These are phyloP conservation scores for Penicillium crustosum DNA, from an alignment of 2,329 filamentous ascomycete genomes.

Conservation along the genomic window DNA sequence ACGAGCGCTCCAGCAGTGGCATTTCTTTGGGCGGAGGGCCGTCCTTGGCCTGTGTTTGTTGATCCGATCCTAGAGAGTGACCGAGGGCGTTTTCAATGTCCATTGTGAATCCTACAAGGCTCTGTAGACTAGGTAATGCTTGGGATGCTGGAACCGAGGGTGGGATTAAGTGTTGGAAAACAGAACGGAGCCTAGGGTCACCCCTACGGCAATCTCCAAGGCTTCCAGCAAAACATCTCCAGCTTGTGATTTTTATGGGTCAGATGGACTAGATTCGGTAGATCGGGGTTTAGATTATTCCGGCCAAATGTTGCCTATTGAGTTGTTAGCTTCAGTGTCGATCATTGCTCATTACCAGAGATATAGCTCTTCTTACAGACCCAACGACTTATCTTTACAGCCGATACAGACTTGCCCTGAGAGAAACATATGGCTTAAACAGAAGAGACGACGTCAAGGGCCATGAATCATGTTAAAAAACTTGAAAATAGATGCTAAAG, in stretches of 20 bases:
- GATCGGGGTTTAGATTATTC: no score
- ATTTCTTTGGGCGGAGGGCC: not conserved
- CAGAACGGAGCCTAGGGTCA: not conserved
- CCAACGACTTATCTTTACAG: no score
- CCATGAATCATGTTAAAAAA: no score
- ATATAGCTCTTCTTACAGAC: not conserved
- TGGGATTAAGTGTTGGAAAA: not conserved
- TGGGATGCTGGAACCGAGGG: not conserved
- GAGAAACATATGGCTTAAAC: not conserved
- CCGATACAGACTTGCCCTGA: no score
- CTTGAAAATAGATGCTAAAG: not conserved
- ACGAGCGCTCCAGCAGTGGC: not conserved
- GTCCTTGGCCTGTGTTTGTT: not conserved
- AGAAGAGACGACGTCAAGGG: not conserved
- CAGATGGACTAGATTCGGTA: no score
- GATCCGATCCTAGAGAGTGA: not conserved
- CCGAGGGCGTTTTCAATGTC: not conserved
- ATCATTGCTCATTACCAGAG: no score
- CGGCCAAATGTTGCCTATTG: no score
- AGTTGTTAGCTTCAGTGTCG: no score
- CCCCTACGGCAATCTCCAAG: not conserved
- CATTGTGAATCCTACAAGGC: not conserved
- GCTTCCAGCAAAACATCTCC: not conserved
- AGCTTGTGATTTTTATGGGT: not conserved
- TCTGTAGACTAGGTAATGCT: not conserved